Evolutionary conservation across 176 grass and related monocot genomes (phyloP), one percentile per base, ranked within the genome.

Genomic region (Secale cereale): DNA sequence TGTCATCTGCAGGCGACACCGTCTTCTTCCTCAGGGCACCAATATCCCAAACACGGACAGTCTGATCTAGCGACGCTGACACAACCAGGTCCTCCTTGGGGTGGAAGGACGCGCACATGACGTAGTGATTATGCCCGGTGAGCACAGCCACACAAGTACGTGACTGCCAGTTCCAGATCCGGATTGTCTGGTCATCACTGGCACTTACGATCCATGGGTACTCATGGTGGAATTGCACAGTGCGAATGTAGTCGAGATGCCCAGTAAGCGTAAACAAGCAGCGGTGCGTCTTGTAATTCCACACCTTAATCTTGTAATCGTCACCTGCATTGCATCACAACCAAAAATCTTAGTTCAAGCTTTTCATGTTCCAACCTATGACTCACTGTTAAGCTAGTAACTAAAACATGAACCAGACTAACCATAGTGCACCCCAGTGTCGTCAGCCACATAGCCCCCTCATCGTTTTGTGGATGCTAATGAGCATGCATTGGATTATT

Each of bases 251-350:
- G 84, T 98, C 96, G 70, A 98, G 93, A 29, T 98, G 93, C 31
- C 96, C 96, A 59, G 90, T 88, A 75, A 98, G 96, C 15, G 96
- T 98, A 76, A 98, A 98, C n/a, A 98, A 81, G 89, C 93, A 98
- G 60, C 96, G 93, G 84, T 98, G 96, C 15, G 93, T 98, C 88
- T 98, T 98, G 83, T 98, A 94, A 85, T 98, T 98, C 96, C 96
- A 98, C n/a, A 98, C 93, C 85, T 98, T 98, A 59, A 98, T 98
- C 83, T 98, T 98, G 74, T 98, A 98, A 86, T 98, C 96, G 66
- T 98, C 96, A 79, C 96, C 96, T 98, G 86, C 77, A 91, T 59
- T 61, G 1, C 78, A 85, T 40, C 59, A 79, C 7, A 37, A 61
- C 68, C 17, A 46, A 82, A 28, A 41, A 78, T 22, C 13, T 82